Evolutionary conservation across 257 asterid genomes (phyloP), one percentile per base, ranked within the genome.

Genomic region (Capsicum chinense): DNA sequence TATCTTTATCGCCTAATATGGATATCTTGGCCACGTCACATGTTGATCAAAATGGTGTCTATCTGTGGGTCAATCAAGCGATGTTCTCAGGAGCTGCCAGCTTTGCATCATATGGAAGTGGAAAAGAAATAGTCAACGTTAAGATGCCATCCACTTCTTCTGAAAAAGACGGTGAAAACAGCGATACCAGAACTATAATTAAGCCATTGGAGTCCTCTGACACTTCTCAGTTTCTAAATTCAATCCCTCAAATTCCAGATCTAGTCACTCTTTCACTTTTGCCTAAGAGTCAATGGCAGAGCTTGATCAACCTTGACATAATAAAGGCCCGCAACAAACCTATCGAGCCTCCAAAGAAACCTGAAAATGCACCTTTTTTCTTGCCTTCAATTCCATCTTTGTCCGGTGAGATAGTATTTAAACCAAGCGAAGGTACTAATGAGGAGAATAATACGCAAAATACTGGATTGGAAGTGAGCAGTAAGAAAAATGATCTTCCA

Each of bases 281-380:
- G 90, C 99, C 98, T 19, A 93, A 93, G 91, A 91, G 95, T 83
- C 97, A 94, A 90, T 95, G 99, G 99, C 98, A 95, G 86, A 92
- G 99, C 90, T 89, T 95, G 94, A 85, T 94, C 90, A 95, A 94
- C 89, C 90, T 95, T 84, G 99, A 95, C 88, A 88, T 94, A 79
- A 95, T 95, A 83, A 95, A 91, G 88, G 95, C 90, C 70, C 90
- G 98, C 86, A 94, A 95, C 89, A 94, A 95, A 90, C 99, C 97
- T n/a, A 90, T 95, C 79, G 98, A 95, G 87, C 97, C 99, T 68
- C 98, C 98, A 7, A 95, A 95, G 85, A 95, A 95, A 87, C 98
- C 99, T 19, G 99, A 94, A 84, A 94, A 90, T 90, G 95, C 97
- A 47, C 99, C 99, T 19, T 95, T 95, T 86, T 95, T 94, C 92